Base-by-base conservation (phyloP, 176 grass and related monocot genomes). In the Cocos nucifera region DNA sequence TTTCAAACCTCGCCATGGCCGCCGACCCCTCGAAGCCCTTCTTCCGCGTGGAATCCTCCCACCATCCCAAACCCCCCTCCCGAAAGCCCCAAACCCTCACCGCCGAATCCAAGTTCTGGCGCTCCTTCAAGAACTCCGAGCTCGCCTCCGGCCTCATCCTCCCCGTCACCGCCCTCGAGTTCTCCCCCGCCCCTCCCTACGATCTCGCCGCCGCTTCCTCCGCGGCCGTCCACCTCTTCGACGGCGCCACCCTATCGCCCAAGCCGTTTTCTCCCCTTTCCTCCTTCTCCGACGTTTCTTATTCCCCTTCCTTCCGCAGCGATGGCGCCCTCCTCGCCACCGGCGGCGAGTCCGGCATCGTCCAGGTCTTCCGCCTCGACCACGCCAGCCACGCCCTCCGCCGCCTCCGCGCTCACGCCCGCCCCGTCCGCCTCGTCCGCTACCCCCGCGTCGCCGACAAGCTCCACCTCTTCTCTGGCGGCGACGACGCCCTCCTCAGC, bases 261-360 rank as follows among this genome's bases (percentile, higher is more conserved):
- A 62, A 44, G 7, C 83, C 66, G 23, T 77, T 70, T 24, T 61
- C 35, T 9, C 53, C 86, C 51, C 55, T 70, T 63, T 66, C 61
- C 54, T 73, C 69, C 26, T 69, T 82, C 8, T 69, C 75, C 9
- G 93, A 98, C 57, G 54, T 91, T 61, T 81, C 77, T 9, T 92
- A 56, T 66, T 97, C 84, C 55, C 93, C 93, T 0, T 85, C 84
- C 62, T 97, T 97, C 60, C 87, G 93, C 63, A 88, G 72, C 70
- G 93, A 97, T 22, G 93, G 84, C 0, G 61, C 80, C 17, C 86
- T 96, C 29, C 72, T 96, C n/a, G 86, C 86, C 17, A 83, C 83
- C 15, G 91, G 91, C 1, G 75, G 86, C 22, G 83, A 75, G 51
- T 75, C 59, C 24, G 93, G 93, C 16, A 2, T 88, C 30, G 87